These are phyloP conservation scores for Epichloe bromicola DNA, from an alignment of 2,329 filamentous ascomycete species.

Conservation along the genomic window DNA sequence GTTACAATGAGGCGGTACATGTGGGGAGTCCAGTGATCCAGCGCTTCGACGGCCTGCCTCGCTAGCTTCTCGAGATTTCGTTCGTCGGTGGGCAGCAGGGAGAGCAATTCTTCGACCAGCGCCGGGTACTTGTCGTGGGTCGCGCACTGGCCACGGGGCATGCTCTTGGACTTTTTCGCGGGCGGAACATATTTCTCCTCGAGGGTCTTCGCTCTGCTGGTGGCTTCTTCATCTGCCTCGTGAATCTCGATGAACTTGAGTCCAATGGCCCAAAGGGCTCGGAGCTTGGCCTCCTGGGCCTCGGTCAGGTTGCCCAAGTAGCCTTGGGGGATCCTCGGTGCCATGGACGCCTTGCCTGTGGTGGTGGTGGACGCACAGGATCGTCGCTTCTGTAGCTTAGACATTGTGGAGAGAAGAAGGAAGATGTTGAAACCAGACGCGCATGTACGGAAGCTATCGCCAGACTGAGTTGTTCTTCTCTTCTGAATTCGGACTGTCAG, in stretches of 20 bases:
- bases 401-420: background rate
- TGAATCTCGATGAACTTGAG: conserved; percentile 57
- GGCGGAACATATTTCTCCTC: conserved; percentile 20
- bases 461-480: no score
- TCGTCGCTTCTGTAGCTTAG: conserved; percentile 1
- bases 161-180: conserved; percentile 16
- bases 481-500: no score
- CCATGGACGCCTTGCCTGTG: background rate
- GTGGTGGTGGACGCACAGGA: background rate
- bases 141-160: conserved; percentile 56
- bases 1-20: conserved; percentile 65
- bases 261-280: conserved; percentile 64
- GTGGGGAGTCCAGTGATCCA: conserved; percentile 60
- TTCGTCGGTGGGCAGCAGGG: conserved; percentile 31
- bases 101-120: conserved; percentile 18
- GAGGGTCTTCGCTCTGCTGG: conserved; percentile 13
- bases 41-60: conserved; percentile 64
- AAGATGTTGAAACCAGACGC: no score
- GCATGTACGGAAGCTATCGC: no score
- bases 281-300: conserved; percentile 70
- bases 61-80: conserved; percentile 82
- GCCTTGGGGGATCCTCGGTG: background rate
- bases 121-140: conserved; percentile 33
- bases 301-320: conserved; percentile 55
- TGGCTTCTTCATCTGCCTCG: conserved; percentile 9